A percentile compares a stretch with the other conserved stretches of the same genome.
phyloP scores from a whole-genome alignment of 495 filamentous ascomycete species.

The Polyplosphaeria fusca region DNA sequence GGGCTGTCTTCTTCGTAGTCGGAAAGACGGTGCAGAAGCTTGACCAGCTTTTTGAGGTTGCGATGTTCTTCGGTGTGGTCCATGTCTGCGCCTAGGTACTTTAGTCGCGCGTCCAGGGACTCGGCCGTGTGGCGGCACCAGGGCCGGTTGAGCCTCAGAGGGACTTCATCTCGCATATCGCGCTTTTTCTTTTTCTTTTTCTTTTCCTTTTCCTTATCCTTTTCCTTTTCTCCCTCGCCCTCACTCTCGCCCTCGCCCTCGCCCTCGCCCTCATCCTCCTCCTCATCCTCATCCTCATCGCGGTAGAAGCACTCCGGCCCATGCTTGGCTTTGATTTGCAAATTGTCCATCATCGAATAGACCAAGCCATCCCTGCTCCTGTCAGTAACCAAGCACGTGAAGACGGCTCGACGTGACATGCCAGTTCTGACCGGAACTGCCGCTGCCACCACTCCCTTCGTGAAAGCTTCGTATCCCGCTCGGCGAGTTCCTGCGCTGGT shows the following conservation, averaged over 20 bases:
- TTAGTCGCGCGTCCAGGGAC: neutral
- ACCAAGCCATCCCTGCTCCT: neutral
- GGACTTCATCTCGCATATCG: neutral
- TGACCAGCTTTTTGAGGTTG: neutral
- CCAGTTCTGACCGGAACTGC: neutral
- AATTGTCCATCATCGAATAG: neutral
- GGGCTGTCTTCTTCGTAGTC: neutral
- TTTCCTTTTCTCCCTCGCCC: neutral
- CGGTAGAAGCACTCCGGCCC: neutral
- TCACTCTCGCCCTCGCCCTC: too few relatives aligned
- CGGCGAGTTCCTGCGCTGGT: too few relatives aligned
- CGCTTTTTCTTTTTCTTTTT: neutral
- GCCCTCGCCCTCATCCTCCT: too few relatives aligned
- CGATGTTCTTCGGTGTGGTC: neutral
- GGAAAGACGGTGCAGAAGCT: neutral
- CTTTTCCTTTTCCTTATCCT: neutral
- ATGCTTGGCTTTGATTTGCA: neutral
- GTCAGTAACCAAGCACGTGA: neutral
- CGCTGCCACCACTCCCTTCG: neutral
- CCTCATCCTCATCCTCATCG: neutral
- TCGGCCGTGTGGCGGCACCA: neutral
- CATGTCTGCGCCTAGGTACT: neutral
- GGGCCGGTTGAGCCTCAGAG: neutral
- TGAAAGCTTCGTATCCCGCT: too few relatives aligned
- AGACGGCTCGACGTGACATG: neutral